Evolutionary conservation across 2,329 filamentous ascomycete genomes (phyloP).

Genomic region (Ilyonectria sp.): DNA sequence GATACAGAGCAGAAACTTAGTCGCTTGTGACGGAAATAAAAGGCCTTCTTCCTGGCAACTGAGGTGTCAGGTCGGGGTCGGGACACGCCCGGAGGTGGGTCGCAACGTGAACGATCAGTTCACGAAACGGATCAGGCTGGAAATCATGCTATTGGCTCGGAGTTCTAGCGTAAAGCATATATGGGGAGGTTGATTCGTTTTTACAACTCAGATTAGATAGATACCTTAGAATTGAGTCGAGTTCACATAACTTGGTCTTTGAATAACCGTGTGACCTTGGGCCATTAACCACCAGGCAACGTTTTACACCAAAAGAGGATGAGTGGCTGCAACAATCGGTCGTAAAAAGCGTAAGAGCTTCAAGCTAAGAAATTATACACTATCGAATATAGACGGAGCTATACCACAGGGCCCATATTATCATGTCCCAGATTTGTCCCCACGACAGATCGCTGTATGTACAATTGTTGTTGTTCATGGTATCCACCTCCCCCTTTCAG

Average conservation of each 20-base stretch:
- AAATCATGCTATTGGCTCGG: too few relatives aligned
- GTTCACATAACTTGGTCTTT: too few relatives aligned
- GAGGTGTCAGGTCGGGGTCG: not conserved
- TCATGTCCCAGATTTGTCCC: constrained; percentile 43
- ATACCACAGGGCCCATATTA: constrained; percentile 45
- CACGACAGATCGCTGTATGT: constrained; percentile 43
- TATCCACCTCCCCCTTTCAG: constrained; percentile 32
- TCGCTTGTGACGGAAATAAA: not conserved
- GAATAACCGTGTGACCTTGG: too few relatives aligned
- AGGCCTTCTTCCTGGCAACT: not conserved
- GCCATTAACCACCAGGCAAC: too few relatives aligned
- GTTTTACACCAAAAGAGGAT: not conserved
- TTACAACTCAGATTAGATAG: too few relatives aligned
- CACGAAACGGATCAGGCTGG: too few relatives aligned
- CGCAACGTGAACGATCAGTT: not conserved
- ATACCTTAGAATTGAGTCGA: too few relatives aligned
- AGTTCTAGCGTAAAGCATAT: too few relatives aligned
- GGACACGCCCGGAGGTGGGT: not conserved
- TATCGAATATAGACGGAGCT: constrained; percentile 54
- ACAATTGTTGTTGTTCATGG: constrained; percentile 40
- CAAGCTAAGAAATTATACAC: constrained; percentile 55
- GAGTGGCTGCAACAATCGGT: constrained; percentile 3
- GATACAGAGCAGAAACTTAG: not conserved
- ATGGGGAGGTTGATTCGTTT: too few relatives aligned
- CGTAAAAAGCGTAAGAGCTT: constrained; percentile 29